Evolutionary conservation across 2,329 filamentous ascomycete species (phyloP).

Genomic region (Neonectria faginata): DNA sequence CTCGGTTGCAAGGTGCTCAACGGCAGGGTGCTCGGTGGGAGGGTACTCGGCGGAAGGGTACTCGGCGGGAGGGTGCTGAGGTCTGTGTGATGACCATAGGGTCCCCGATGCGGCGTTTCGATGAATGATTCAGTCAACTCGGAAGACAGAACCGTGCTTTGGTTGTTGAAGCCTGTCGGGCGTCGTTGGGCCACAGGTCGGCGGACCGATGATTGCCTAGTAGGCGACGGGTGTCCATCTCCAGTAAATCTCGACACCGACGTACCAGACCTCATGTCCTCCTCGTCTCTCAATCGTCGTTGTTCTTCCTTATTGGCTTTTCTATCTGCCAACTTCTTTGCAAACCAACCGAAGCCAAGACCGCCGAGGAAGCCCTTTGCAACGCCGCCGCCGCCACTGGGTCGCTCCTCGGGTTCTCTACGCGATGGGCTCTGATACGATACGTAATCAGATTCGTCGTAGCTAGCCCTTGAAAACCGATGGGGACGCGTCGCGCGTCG

Average conservation of each 20-base stretch:
- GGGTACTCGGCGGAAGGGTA: slow-evolving; percentile 11
- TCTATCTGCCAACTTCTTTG: slow-evolving; percentile 72
- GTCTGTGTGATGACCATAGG: slow-evolving; percentile 40
- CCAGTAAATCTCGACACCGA: slow-evolving; percentile 75
- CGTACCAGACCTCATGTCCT: slow-evolving; percentile 69
- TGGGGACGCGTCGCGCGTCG: slow-evolving; percentile 60
- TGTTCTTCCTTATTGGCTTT: slow-evolving; percentile 61
- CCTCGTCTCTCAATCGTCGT: slow-evolving; percentile 60
- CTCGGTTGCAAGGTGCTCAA: slow-evolving; percentile 20
- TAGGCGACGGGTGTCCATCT: slow-evolving; percentile 69
- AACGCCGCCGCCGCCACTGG: slow-evolving; percentile 61
- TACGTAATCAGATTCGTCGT: slow-evolving; percentile 68
- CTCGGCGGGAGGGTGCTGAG: slow-evolving; percentile 21
- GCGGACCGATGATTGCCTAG: slow-evolving; percentile 51
- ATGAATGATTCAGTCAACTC: slow-evolving; percentile 53
- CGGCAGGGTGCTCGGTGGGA: slow-evolving; percentile 34
- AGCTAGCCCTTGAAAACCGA: slow-evolving; percentile 57
- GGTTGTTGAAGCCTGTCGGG: slow-evolving; percentile 44
- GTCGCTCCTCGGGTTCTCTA: slow-evolving; percentile 59
- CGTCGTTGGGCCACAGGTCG: slow-evolving; percentile 48
- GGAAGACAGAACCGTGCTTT: slow-evolving; percentile 46
- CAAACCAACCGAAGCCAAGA: slow-evolving; percentile 76
- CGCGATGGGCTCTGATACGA: slow-evolving; percentile 73
- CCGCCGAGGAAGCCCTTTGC: slow-evolving; percentile 70
- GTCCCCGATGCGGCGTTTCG: slow-evolving; percentile 46